Base-by-base conservation (phyloP, 495 filamentous ascomycete species). In the Polyplosphaeria fusca region DNA sequence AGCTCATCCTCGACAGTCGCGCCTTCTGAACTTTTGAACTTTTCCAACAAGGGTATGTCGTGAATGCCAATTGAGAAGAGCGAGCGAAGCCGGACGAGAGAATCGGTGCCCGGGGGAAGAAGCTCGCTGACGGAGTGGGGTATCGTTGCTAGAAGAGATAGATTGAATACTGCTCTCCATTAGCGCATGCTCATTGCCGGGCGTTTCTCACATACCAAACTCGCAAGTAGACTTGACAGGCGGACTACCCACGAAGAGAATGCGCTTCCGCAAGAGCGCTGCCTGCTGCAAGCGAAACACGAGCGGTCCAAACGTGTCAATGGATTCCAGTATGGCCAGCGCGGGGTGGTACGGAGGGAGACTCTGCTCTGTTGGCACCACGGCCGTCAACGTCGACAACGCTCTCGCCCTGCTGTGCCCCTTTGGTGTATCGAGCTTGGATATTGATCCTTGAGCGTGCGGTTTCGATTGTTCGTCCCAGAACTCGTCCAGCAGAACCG, bases 51-150 rank as follows among this genome's bases (percentile, higher is more conserved):
- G 1, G 88, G 83, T 55, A 98, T 95, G 67, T 98, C 93, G 68
- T 95, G 89, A 14, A 97, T 82, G 47, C 93, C 93, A 45, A 96
- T 78, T 54, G 84, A 87, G 74, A 96, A 98, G 4, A 98, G 80
- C 1, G 92, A 86, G 14, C 84, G 82, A n/a, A 93, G 76, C 25
- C 89, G 84, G 74, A 39, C 82, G 74, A 38, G 80, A 76, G 22
- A 61, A 24, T 58, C 79, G 70, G 45, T 78, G 18, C 75, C 76
- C 2, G 83, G 68, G 11, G 86, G 79, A 20, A 96, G 76, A 22
- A 89, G 72, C 42, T 85, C 76, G 48, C 72, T 69, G 59, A 86
- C 76, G 63, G 87, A 71, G 63, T 83, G 63, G 64, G 85, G 79
- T 55, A 97, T 80, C 56, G 84, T 86, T 32, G 92, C 89, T 44